These are phyloP conservation scores for Boletus reticulatus DNA, from an alignment of 768 basidiomycete genomes.

Conservation along the genomic window DNA sequence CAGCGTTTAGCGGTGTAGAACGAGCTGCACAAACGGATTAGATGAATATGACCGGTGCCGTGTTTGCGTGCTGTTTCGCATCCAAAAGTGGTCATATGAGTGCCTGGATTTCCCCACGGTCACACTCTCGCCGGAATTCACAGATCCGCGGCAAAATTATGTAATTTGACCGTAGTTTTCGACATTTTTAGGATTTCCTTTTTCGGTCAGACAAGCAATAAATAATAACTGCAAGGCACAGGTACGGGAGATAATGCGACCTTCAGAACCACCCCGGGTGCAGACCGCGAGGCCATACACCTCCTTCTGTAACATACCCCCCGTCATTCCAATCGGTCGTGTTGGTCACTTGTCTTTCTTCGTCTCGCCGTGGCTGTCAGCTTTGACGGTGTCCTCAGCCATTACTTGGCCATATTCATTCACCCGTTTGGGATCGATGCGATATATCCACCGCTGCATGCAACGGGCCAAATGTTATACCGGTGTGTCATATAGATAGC, in stretches of 20 bases:
- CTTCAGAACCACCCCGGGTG: background rate
- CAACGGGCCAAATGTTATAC: slow-evolving; percentile 17
- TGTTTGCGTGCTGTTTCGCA: slow-evolving; percentile 24
- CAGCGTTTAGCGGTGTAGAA: slow-evolving; percentile 27
- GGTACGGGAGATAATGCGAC: slow-evolving; percentile 14
- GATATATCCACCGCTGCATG: slow-evolving; percentile 91
- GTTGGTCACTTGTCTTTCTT: slow-evolving; percentile 52
- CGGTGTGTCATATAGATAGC: slow-evolving; percentile 2
- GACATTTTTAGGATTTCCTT: slow-evolving; percentile 6
- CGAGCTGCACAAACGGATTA: slow-evolving; percentile 26
- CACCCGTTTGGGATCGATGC: slow-evolving; percentile 88
- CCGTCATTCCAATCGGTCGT: slow-evolving; percentile 4
- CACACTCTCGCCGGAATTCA: slow-evolving; percentile 6
- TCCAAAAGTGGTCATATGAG: slow-evolving; percentile 24
- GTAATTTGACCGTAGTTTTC: slow-evolving; percentile 6
- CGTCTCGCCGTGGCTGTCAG: slow-evolving; percentile 43
- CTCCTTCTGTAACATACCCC: slow-evolving; percentile 8
- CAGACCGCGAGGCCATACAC: slow-evolving; percentile 3
- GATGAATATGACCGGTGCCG: slow-evolving; percentile 34
- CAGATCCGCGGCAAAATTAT: background rate
- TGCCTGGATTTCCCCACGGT: slow-evolving; percentile 18
- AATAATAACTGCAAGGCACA: slow-evolving; percentile 1
- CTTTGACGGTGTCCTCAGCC: slow-evolving; percentile 42
- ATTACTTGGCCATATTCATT: slow-evolving; percentile 96
- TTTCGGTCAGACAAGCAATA: background rate